Percentiles rank a stretch among this genome's conserved stretches.
Evolutionary conservation across 1,284 basidiomycete genomes (phyloP).

Genomic region (Lentinula novae-zelandiae): DNA sequence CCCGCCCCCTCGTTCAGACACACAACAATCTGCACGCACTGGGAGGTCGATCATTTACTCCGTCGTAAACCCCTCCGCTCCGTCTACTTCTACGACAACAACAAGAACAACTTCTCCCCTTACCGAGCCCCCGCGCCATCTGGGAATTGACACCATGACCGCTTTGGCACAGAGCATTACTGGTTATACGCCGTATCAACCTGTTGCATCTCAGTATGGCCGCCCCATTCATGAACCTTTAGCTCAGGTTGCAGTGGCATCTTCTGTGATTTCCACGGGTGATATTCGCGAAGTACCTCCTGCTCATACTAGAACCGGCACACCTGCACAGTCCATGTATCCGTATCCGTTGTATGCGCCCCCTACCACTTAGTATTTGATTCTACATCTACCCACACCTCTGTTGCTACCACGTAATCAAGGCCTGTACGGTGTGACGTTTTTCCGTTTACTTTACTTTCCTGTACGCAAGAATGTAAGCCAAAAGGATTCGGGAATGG

Average conservation of each 20-base stretch:
- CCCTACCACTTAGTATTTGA: background rate
- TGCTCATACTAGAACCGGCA: background rate
- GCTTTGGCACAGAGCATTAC: background rate
- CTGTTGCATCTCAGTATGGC: background rate
- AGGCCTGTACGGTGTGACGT: background rate
- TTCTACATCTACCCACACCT: background rate
- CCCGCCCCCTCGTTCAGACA: conserved; percentile 1
- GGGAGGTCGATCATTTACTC: conserved; percentile 3
- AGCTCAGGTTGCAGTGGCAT: background rate
- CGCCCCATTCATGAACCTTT: conserved; percentile 2
- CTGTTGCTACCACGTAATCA: background rate
- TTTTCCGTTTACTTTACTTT: background rate
- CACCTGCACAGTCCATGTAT: background rate
- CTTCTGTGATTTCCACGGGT: background rate
- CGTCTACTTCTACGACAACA: background rate
- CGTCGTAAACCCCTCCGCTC: conserved; percentile 6
- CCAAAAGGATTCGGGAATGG: no score
- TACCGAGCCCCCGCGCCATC: background rate
- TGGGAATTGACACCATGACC: background rate
- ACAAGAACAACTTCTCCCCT: background rate
- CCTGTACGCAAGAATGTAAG: no score
- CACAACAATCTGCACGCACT: background rate
- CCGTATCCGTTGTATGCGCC: background rate
- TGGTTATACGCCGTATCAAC: conserved; percentile 8
- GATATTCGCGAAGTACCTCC: background rate